These are phyloP conservation scores for Purpureocillium lavendulum DNA, from an alignment of 2,329 filamentous ascomycete genomes.

Conservation along the genomic window DNA sequence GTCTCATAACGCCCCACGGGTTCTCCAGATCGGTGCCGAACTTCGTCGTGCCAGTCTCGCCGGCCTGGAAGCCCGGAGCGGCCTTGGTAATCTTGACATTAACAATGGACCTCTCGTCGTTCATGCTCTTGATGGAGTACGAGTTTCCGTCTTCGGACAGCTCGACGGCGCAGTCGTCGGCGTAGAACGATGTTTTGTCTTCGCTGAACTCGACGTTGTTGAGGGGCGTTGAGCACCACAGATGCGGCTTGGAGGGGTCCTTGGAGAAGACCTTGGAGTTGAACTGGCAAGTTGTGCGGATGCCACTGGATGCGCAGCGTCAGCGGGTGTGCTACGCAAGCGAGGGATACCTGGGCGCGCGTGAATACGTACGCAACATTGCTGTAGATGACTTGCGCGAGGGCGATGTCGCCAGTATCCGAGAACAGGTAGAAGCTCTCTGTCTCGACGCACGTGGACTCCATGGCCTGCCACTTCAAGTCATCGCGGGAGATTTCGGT, in stretches of 20 bases:
- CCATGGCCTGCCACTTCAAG: constrained; percentile 73
- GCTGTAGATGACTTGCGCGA: constrained; percentile 94
- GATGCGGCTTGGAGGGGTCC: constrained; percentile 60
- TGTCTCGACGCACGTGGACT: constrained; percentile 86
- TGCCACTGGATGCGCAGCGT: constrained; percentile 48
- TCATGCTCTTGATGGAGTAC: constrained; percentile 86
- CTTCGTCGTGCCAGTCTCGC: constrained; percentile 73
- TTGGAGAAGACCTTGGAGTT: constrained; percentile 86
- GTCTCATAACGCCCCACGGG: constrained; percentile 89
- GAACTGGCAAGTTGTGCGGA: constrained; percentile 88
- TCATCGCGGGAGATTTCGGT: constrained; percentile 72
- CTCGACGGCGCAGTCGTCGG: constrained; percentile 76
- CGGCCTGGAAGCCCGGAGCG: constrained; percentile 75
- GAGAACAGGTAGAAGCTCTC: constrained; percentile 87
- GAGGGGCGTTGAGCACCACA: constrained; percentile 80
- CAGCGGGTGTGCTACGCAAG: constrained; percentile 1
- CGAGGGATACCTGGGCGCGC: too few relatives aligned
- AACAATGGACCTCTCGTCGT: constrained; percentile 71
- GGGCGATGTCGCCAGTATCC: constrained; percentile 66
- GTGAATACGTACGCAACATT: constrained; percentile 70
- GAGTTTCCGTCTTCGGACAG: constrained; percentile 74
- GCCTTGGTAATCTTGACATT: constrained; percentile 73
- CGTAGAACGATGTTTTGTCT: constrained; percentile 75
- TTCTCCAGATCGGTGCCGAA: constrained; percentile 80
- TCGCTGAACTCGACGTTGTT: constrained; percentile 76